A percentile compares a stretch with the other conserved stretches of the same genome.
Conservation (phyloP, 2,329 filamentous ascomycete species). For the Ilyonectria destructans region DNA sequence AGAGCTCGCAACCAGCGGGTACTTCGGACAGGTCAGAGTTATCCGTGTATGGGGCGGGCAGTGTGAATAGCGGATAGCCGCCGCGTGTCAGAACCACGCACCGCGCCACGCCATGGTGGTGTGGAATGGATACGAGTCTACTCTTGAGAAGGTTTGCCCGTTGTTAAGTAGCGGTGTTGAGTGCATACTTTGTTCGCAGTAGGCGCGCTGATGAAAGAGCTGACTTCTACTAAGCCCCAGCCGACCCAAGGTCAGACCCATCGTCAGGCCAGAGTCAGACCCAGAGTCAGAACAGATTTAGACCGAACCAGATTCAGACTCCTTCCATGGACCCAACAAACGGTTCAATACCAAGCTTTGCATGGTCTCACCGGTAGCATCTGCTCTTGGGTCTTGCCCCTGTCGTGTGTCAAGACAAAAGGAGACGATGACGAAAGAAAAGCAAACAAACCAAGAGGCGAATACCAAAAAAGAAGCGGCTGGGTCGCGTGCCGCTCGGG, state of each 20-base stretch:
- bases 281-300: background rate
- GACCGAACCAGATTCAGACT: background rate
- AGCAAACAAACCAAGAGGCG: background rate
- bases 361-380: background rate
- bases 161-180: background rate
- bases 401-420: background rate
- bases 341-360: slow-evolving; percentile 16
- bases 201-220: background rate
- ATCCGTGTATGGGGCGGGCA: background rate
- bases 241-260: background rate
- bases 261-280: too few relatives aligned
- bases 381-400: background rate
- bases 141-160: background rate
- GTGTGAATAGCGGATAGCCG: slow-evolving; percentile 3
- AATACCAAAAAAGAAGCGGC: slow-evolving; percentile 1
- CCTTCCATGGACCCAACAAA: slow-evolving; percentile 5
- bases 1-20: background rate
- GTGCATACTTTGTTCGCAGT: background rate
- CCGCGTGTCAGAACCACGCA: slow-evolving; percentile 5
- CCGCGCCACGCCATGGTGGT: background rate
- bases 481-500: background rate
- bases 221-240: background rate
- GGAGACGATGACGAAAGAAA: background rate
- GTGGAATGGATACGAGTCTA: background rate
- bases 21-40: background rate